Base-by-base conservation (phyloP, 2,329 filamentous ascomycete genomes). In the Fusarium anthophilum region DNA sequence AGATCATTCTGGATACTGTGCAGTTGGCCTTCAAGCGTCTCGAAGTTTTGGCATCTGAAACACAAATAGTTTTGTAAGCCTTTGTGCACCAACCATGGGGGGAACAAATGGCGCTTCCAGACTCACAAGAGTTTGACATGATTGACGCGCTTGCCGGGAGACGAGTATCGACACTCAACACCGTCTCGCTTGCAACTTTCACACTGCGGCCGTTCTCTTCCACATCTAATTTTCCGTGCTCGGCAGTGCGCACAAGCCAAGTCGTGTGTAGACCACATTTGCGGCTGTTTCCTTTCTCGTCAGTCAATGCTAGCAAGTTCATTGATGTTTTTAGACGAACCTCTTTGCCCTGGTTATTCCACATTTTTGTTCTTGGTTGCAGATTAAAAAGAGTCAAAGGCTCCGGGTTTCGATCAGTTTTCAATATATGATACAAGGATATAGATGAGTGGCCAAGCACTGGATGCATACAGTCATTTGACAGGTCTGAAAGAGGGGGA, bases 231-330 rank as follows among this genome's bases (percentile, higher is more conserved):
- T 65, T 79, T 79, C 32, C 77, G 69, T 41, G 77, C 71, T 50
- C 77, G 76, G 28, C 77, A 79, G 58, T 79, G 77, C 15, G 77
- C 77, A 62, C 77, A 79, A 57, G 77, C 77, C 28, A 79, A 57
- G 55, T 79, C 77, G 44, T 79, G 77, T 17, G 77, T 79, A 18
- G 77, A 79, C 77, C 77, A 79, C 76, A 79, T 79, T 51, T 78
- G 77, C 37, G 71, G 60, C 50, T 79, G 70, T 61, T 76, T 44
- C 37, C n/a, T 3, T 63, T 24, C 28, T 20, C 22, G 69, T 79
- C 50, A 79, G 76, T 56, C 28, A 44, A 30, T 22, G 24, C 24
- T 47, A 35, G 11, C 32, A 15, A 41, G 53, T 17, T 26, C 15
- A 20, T 22, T 47, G 39, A 24, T 24, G 28, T 11, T 30, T n/a